Evolutionary conservation across 495 filamentous ascomycete genomes (phyloP).

Genomic region (Penicillium egyptiacum): DNA sequence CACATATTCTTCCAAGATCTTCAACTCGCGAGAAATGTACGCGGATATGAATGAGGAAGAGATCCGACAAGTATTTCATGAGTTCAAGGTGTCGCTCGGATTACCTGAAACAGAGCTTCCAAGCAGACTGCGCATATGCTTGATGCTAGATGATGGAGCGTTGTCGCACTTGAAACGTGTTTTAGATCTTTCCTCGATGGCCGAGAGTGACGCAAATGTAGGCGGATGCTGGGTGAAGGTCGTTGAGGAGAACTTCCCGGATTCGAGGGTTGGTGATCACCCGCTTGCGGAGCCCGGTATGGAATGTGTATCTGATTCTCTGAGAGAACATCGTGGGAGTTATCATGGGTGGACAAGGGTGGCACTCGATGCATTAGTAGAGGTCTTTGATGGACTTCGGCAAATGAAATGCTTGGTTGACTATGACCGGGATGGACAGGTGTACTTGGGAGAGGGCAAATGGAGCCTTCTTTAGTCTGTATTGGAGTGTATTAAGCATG

Average conservation of each 20-base stretch:
- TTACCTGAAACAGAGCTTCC: constrained; percentile 32
- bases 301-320: neutral
- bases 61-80: constrained; percentile 28
- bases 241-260: constrained; percentile 39
- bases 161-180: constrained; percentile 17
- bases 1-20: constrained; percentile 30
- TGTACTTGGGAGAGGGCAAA: constrained; percentile 29
- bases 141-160: constrained; percentile 31
- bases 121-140: constrained; percentile 26
- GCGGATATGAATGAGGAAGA: constrained; percentile 14
- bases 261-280: constrained; percentile 19
- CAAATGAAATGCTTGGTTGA: constrained; percentile 26
- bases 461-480: constrained; percentile 16
- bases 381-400: constrained; percentile 33
- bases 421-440: constrained; percentile 27
- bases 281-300: constrained; percentile 4
- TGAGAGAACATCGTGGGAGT: constrained; percentile 11
- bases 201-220: constrained; percentile 12
- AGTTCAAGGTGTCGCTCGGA: constrained; percentile 30
- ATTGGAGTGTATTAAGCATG: neutral
- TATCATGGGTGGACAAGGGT: constrained; percentile 34
- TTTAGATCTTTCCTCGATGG: constrained; percentile 11
- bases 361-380: constrained; percentile 29
- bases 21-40: constrained; percentile 21
- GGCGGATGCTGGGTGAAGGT: constrained; percentile 28